phyloP scores from a whole-genome alignment of 768 basidiomycete species.

The Tylopilus vinaceipallidus region DNA sequence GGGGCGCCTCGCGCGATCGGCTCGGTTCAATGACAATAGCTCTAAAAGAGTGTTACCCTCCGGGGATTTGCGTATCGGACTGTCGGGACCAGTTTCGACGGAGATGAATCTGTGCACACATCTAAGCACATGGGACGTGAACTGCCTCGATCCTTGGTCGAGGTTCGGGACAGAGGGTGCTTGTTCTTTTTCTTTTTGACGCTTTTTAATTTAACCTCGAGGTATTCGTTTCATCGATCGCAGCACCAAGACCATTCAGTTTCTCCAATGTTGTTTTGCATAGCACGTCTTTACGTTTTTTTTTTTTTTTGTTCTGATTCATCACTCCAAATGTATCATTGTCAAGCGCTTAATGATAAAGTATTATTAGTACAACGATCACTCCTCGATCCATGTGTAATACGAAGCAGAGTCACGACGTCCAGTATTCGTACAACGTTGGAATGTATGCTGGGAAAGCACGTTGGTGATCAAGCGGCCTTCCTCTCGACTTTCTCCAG shows the following conservation, averaged over 20 bases:
- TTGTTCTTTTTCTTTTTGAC: neutral
- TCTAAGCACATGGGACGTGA: neutral
- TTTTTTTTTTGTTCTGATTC: slow-evolving; percentile 12
- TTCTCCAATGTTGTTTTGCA: slow-evolving; percentile 26
- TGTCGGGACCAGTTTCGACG: neutral
- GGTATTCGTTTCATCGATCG: slow-evolving; percentile 1
- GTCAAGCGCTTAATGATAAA: slow-evolving; percentile 13
- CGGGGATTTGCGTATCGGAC: neutral
- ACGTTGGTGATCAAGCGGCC: neutral
- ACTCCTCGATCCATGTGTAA: slow-evolving; percentile 13
- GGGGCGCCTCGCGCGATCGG: slow-evolving; percentile 1
- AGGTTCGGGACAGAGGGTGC: neutral
- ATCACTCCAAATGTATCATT: slow-evolving; percentile 26
- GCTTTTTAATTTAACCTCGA: slow-evolving; percentile 6
- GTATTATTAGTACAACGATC: slow-evolving; percentile 17
- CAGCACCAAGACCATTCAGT: slow-evolving; percentile 5
- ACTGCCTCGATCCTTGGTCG: neutral
- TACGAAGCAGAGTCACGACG: neutral
- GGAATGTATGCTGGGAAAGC: neutral
- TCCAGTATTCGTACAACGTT: neutral
- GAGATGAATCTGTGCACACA: too few species aligned
- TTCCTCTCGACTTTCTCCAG: slow-evolving; percentile 26
- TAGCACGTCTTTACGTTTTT: slow-evolving; percentile 13
- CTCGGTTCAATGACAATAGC: slow-evolving; percentile 16
- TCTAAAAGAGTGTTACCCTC: neutral